Evolutionary conservation across 2,329 filamentous ascomycete species (phyloP).

Genomic region (Fusarium duplospermum): DNA sequence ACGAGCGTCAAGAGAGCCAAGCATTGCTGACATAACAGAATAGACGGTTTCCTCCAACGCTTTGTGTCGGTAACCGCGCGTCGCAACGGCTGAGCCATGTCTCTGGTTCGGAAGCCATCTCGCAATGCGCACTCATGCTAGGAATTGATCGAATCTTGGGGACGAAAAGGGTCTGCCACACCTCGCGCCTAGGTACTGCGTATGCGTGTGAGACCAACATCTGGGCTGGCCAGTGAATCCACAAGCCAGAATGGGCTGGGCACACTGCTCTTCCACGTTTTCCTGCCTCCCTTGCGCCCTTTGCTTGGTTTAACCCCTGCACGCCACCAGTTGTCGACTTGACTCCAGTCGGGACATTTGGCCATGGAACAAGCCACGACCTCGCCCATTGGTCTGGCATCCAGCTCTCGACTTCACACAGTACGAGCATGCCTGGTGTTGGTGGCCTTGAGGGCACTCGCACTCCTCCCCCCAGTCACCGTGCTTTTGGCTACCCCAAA

Average conservation of each 20-base stretch:
- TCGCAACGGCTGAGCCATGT: not conserved
- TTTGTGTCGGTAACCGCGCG: conserved; percentile 15
- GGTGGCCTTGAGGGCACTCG: conserved; percentile 14
- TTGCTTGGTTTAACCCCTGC: conserved; percentile 35
- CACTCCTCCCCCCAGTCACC: conserved; percentile 34
- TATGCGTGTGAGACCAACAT: conserved; percentile 36
- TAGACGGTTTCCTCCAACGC: conserved; percentile 4
- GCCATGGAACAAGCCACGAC: conserved; percentile 16
- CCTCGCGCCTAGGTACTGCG: conserved; percentile 9
- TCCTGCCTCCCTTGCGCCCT: conserved; percentile 36
- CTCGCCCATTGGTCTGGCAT: conserved; percentile 27
- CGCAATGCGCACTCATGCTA: not conserved
- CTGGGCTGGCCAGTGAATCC: conserved; percentile 29
- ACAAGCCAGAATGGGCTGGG: conserved; percentile 8
- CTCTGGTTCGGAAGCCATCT: conserved; percentile 3
- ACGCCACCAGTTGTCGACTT: conserved; percentile 32
- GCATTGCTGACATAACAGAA: conserved; percentile 9
- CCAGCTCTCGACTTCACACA: conserved; percentile 31
- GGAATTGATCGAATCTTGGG: conserved; percentile 26
- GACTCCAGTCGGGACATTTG: conserved; percentile 26
- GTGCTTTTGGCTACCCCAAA: conserved; percentile 43
- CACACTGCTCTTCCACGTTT: conserved; percentile 42
- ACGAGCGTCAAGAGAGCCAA: conserved; percentile 12
- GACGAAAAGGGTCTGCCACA: conserved; percentile 26
- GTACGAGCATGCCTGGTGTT: conserved; percentile 20